Evolutionary conservation across 1,284 basidiomycete species (phyloP).

Genomic region (Xanthoconium separans): DNA sequence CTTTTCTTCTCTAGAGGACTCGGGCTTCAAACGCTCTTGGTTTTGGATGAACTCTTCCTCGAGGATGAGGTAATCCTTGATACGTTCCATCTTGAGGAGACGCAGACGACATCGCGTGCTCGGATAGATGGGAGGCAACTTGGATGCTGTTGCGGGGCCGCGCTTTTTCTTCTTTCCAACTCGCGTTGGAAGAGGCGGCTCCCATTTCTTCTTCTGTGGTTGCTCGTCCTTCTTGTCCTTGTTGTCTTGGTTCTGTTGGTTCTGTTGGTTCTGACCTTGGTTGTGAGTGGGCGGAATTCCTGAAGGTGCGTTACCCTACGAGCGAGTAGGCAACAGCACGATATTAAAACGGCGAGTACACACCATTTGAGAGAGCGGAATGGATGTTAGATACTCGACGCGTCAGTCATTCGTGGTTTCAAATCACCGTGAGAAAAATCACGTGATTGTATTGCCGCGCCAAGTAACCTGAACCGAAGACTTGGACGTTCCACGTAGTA

Average conservation of each 20-base stretch:
- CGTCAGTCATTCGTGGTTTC: conserved; percentile 53
- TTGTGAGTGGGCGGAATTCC: conserved; percentile 54
- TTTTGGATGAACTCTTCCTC: conserved; percentile 99
- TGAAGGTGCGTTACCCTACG: conserved; percentile 79
- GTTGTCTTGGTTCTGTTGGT: conserved; percentile 51
- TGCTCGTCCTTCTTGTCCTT: conserved; percentile 61
- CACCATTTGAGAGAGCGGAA: conserved; percentile 20
- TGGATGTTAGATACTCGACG: conserved; percentile 37
- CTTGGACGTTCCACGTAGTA: neutral
- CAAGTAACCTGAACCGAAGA: neutral
- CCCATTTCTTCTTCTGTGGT: conserved; percentile 95
- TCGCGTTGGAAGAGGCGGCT: conserved; percentile 95
- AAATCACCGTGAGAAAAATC: conserved; percentile 16
- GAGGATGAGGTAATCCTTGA: conserved; percentile 96
- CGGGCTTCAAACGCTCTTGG: conserved; percentile 87
- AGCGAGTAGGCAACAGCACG: conserved; percentile 29
- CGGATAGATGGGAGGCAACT: conserved; percentile 92
- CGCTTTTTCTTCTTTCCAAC: conserved; percentile 94
- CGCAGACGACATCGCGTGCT: conserved; percentile 96
- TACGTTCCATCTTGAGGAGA: conserved; percentile 95
- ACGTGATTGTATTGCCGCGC: conserved; percentile 24
- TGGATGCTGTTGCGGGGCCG: conserved; percentile 89
- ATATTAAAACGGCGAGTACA: neutral
- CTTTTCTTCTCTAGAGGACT: conserved; percentile 86
- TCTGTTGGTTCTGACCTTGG: conserved; percentile 39